Conservation (phyloP, 2,329 filamentous ascomycete genomes). For the Chaetomiaceae sp. region DNA sequence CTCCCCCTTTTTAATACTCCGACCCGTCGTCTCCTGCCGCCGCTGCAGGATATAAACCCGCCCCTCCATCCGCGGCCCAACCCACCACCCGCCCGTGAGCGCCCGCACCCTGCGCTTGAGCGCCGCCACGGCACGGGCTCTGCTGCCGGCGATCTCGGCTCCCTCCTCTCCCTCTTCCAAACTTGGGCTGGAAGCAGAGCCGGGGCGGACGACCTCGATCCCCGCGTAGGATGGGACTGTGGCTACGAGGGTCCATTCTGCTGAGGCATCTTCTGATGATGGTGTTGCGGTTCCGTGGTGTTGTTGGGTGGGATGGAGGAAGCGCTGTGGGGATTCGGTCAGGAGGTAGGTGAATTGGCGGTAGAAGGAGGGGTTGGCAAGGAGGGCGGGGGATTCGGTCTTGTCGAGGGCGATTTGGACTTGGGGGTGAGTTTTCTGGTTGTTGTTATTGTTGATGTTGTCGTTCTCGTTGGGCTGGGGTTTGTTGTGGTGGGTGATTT, state of each 20-base stretch:
- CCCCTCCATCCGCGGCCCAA: slow-evolving; percentile 57
- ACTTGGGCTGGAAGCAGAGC: too few species aligned
- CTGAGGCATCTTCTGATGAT: too few species aligned
- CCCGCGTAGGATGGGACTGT: slow-evolving; percentile 55
- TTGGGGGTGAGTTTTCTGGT: neutral
- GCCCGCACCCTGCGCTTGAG: slow-evolving; percentile 36
- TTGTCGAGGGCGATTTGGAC: slow-evolving; percentile 49
- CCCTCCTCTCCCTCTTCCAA: too few species aligned
- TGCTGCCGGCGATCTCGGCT: too few species aligned
- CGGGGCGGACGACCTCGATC: slow-evolving; percentile 51
- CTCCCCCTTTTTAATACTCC: too few species aligned
- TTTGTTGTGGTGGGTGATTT: too few species aligned
- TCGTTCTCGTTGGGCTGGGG: neutral
- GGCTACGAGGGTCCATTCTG: too few species aligned
- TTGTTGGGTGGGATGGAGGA: too few species aligned
- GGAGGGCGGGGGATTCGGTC: slow-evolving; percentile 47
- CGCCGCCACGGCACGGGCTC: too few species aligned
- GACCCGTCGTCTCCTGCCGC: too few species aligned
- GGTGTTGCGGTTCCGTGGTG: too few species aligned
- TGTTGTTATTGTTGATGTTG: slow-evolving; percentile 1
- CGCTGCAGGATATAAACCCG: slow-evolving; percentile 45
- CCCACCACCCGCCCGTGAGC: slow-evolving; percentile 58
- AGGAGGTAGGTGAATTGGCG: slow-evolving; percentile 59
- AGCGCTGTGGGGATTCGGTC: slow-evolving; percentile 43
- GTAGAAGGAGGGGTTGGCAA: slow-evolving; percentile 54